Conservation (phyloP, 2,329 filamentous ascomycete genomes). For the Colletotrichum melonis region DNA sequence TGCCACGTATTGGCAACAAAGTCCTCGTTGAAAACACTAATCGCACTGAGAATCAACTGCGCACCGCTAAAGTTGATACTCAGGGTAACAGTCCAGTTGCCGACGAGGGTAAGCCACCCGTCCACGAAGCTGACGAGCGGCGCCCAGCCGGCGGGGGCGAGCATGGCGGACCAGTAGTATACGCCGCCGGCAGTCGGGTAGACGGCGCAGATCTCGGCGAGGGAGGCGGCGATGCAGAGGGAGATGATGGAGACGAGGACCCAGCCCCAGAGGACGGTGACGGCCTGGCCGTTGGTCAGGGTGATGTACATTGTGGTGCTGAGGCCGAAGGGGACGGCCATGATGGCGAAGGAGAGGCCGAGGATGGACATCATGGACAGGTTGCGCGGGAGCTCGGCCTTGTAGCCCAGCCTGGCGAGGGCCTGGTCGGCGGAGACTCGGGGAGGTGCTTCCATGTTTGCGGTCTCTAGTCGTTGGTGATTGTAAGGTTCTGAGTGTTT, state of each 20-base stretch:
- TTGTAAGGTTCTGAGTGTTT: not conserved
- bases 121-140: slow-evolving; percentile 77
- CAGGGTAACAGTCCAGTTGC: slow-evolving; percentile 75
- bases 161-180: slow-evolving; percentile 79
- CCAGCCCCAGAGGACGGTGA: slow-evolving; percentile 79
- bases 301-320: slow-evolving; percentile 77
- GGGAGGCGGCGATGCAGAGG: slow-evolving; percentile 71
- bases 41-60: slow-evolving; percentile 68
- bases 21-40: slow-evolving; percentile 76
- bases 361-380: slow-evolving; percentile 69
- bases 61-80: slow-evolving; percentile 78
- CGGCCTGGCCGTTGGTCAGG: slow-evolving; percentile 74
- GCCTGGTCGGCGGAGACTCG: slow-evolving; percentile 38
- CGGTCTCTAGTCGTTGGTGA: not conserved
- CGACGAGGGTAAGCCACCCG: slow-evolving; percentile 78
- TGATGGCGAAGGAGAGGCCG: slow-evolving; percentile 77
- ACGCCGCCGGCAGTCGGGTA: slow-evolving; percentile 77
- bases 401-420: slow-evolving; percentile 58
- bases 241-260: slow-evolving; percentile 73
- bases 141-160: slow-evolving; percentile 72
- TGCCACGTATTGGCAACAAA: slow-evolving; percentile 76
- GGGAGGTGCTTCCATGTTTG: slow-evolving; percentile 21
- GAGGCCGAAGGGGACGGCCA: slow-evolving; percentile 77
- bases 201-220: slow-evolving; percentile 77
- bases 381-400: slow-evolving; percentile 61